Conservation (phyloP, 1,139 yeast genomes). For the Candida anutae region DNA sequence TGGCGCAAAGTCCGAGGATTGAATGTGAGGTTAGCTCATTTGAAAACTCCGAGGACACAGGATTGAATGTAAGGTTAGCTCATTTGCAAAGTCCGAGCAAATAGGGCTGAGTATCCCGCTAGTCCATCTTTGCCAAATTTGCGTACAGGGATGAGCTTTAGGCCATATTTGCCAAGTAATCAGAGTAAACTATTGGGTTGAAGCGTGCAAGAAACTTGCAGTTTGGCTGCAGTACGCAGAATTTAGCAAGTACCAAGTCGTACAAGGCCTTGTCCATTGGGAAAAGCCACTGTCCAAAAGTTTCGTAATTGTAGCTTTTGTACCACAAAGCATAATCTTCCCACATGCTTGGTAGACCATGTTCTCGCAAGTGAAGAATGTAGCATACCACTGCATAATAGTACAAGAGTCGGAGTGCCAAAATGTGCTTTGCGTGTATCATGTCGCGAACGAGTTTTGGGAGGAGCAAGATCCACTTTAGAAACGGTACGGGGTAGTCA, state of each 20-base stretch:
- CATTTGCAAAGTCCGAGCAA: too few species aligned
- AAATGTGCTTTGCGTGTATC: constrained; percentile 13
- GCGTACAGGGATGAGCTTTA: too few species aligned
- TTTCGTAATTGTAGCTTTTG: constrained; percentile 7
- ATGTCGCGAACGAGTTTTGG: constrained; percentile 12
- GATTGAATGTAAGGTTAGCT: too few species aligned
- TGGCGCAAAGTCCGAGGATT: too few species aligned
- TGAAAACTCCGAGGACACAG: too few species aligned
- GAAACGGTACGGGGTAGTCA: constrained; percentile 22
- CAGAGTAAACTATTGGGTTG: too few species aligned
- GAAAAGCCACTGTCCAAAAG: constrained; percentile 11
- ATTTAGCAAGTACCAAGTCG: constrained; percentile 1
- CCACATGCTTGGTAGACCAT: constrained; percentile 16
- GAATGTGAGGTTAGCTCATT: too few species aligned
- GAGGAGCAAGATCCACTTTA: constrained; percentile 19
- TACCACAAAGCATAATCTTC: constrained; percentile 20
- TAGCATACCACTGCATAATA: constrained; percentile 7
- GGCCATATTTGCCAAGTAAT: too few species aligned
- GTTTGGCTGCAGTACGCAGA: background rate
- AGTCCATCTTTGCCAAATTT: too few species aligned
- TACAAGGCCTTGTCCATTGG: constrained; percentile 10
- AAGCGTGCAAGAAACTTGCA: constrained; percentile 2
- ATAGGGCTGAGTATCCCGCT: too few species aligned
- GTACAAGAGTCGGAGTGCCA: constrained; percentile 19
- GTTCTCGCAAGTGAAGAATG: background rate